phyloP scores from a whole-genome alignment of 163 green algal genomes.

The Scenedesmus sp. region DNA sequence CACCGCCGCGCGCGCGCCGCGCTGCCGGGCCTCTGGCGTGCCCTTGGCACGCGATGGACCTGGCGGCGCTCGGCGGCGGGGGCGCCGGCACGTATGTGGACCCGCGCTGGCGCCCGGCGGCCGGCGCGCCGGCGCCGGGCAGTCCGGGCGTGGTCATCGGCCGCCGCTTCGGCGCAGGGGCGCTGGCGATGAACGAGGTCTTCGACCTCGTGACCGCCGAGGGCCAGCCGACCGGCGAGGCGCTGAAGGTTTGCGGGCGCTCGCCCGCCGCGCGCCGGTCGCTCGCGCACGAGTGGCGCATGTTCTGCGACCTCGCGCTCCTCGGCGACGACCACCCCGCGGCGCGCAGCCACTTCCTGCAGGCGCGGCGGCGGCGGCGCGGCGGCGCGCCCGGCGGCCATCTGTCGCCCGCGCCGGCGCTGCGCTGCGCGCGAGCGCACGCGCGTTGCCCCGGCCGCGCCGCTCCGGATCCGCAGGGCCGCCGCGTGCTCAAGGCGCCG shows the following conservation, averaged over 20 bases:
- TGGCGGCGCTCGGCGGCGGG: too few species aligned
- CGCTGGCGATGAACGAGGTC: conserved; percentile 29
- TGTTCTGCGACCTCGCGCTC: background rate
- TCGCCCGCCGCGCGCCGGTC: conserved; percentile 27
- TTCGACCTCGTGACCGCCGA: conserved; percentile 29
- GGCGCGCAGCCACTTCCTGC: conserved; percentile 36
- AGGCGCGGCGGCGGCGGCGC: background rate
- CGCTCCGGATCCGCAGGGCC: background rate
- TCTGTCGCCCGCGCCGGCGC: too few species aligned
- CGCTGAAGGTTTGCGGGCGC: conserved; percentile 41
- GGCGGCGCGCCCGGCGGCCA: background rate
- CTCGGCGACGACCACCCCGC: conserved; percentile 16
- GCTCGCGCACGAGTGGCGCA: conserved; percentile 34
- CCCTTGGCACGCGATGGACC: too few species aligned
- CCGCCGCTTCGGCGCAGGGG: conserved; percentile 26
- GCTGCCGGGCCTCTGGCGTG: too few species aligned
- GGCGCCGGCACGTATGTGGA: too few species aligned
- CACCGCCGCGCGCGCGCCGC: too few species aligned
- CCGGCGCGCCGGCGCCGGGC: too few species aligned
- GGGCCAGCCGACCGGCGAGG: conserved; percentile 3
- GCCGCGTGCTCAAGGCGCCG: conserved; percentile 16
- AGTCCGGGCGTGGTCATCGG: too few species aligned
- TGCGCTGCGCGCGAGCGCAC: too few species aligned
- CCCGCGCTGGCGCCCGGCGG: too few species aligned
- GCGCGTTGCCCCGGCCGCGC: too few species aligned